phyloP scores from a whole-genome alignment of 202 grass and related monocot genomes.

The Elaeis oleifera region DNA sequence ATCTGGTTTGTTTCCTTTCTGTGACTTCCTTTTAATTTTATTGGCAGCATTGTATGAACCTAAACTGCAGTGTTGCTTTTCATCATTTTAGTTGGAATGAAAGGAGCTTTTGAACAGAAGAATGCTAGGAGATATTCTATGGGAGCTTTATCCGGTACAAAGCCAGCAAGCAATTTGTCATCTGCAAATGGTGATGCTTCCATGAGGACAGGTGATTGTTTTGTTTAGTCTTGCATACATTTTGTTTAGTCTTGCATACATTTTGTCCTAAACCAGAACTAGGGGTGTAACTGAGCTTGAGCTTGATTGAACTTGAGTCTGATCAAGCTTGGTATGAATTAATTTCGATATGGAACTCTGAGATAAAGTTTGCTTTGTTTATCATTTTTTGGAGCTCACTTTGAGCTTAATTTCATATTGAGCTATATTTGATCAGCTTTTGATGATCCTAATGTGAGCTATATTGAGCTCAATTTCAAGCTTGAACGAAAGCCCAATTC shows the following conservation, averaged over 20 bases:
- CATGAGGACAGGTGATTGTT: slow-evolving; percentile 45
- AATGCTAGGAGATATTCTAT: slow-evolving; percentile 35
- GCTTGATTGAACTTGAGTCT: no score
- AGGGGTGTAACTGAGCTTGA: no score
- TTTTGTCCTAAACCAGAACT: neutral
- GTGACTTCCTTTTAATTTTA: neutral
- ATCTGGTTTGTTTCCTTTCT: slow-evolving; percentile 42
- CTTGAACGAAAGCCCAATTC: no score
- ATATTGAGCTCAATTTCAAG: no score
- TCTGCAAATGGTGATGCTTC: slow-evolving; percentile 30
- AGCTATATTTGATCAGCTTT: no score
- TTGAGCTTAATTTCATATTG: no score
- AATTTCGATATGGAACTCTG: no score
- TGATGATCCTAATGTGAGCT: no score
- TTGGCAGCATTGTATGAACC: no score
- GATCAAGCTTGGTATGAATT: no score
- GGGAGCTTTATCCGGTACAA: slow-evolving; percentile 43
- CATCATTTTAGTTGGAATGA: slow-evolving; percentile 39
- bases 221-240: neutral
- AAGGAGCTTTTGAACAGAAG: slow-evolving; percentile 61
- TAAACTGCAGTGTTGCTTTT: neutral
- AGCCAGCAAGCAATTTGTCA: slow-evolving; percentile 40
- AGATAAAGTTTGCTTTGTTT: no score
- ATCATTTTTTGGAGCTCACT: no score
- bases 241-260: neutral